phyloP scores from a whole-genome alignment of 2,329 filamentous ascomycete genomes.

The Alternaria viburni region DNA sequence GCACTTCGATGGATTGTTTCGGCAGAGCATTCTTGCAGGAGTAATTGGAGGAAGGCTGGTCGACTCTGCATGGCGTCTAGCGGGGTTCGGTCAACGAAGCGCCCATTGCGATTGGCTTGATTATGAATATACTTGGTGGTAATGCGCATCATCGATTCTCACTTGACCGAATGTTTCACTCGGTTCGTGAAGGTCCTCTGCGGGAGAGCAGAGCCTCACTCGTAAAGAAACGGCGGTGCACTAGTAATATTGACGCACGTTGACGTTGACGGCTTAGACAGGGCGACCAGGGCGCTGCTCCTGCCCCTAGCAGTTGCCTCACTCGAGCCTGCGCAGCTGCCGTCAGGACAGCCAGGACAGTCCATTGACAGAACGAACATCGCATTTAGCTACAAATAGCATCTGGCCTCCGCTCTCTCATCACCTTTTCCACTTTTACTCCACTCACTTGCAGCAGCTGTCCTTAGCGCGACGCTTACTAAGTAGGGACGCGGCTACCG shows the following conservation, averaged over 20 bases:
- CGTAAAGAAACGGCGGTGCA: not conserved
- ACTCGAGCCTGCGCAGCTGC: constrained; percentile 14
- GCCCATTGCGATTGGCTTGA: constrained; percentile 3
- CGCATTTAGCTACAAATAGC: constrained; percentile 8
- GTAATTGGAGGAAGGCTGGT: constrained; percentile 15
- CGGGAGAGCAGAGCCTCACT: not conserved
- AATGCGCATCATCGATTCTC: not conserved
- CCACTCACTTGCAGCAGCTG: constrained; percentile 31
- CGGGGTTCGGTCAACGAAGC: constrained; percentile 12
- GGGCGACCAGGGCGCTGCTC: constrained; percentile 15
- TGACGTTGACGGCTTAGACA: constrained; percentile 15
- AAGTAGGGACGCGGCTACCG: constrained; percentile 36
- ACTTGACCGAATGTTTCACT: not conserved
- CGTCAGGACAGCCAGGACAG: not conserved
- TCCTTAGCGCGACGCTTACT: constrained; percentile 38
- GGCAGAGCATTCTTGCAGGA: constrained; percentile 27
- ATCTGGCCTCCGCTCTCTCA: constrained; percentile 6
- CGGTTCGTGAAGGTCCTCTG: not conserved
- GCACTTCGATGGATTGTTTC: constrained; percentile 11
- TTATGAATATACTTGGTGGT: constrained; percentile 1
- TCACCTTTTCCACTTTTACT: constrained; percentile 10
- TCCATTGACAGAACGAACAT: constrained; percentile 3
- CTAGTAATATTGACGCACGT: constrained; percentile 11
- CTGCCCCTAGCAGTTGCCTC: constrained; percentile 23
- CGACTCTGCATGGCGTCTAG: constrained; percentile 3